These are phyloP conservation scores for Talaromyces ruber DNA, from an alignment of 495 filamentous ascomycete genomes.

Conservation along the genomic window DNA sequence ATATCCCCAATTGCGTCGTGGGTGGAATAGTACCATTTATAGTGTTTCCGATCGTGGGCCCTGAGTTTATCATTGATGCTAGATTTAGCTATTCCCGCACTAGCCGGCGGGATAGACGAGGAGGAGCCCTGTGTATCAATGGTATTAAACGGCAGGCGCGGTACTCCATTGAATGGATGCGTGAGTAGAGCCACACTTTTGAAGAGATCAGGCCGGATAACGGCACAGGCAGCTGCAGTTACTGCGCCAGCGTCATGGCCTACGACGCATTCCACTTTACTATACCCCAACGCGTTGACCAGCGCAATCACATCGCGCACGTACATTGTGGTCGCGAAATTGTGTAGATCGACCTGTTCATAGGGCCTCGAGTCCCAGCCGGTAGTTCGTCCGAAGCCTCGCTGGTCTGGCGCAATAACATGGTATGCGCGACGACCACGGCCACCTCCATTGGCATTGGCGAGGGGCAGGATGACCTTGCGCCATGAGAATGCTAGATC, in stretches of 20 bases:
- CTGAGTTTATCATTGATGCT: constrained; percentile 51
- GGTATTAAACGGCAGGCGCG: constrained; percentile 43
- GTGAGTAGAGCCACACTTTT: constrained; percentile 43
- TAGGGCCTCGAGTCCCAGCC: constrained; percentile 48
- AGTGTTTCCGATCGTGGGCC: constrained; percentile 49
- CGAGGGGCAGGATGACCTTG: constrained; percentile 48
- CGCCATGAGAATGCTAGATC: constrained; percentile 66
- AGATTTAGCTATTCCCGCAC: constrained; percentile 10
- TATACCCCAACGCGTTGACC: constrained; percentile 51
- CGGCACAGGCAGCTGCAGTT: constrained; percentile 47
- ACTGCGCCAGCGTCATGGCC: constrained; percentile 63
- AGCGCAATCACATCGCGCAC: constrained; percentile 55
- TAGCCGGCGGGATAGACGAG: constrained; percentile 15
- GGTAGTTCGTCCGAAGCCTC: constrained; percentile 59
- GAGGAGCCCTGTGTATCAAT: constrained; percentile 14
- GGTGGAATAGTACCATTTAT: constrained; percentile 63
- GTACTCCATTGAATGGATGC: constrained; percentile 46
- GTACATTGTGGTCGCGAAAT: constrained; percentile 49
- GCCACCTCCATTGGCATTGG: constrained; percentile 22
- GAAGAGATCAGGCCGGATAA: constrained; percentile 59
- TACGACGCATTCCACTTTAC: constrained; percentile 47
- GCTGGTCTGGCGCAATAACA: constrained; percentile 58
- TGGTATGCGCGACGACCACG: constrained; percentile 28
- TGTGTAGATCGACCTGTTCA: constrained; percentile 43
- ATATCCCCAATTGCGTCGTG: constrained; percentile 47